Evolutionary conservation across 2,329 filamentous ascomycete species (phyloP).

Genomic region (Grosmannia penicillata): DNA sequence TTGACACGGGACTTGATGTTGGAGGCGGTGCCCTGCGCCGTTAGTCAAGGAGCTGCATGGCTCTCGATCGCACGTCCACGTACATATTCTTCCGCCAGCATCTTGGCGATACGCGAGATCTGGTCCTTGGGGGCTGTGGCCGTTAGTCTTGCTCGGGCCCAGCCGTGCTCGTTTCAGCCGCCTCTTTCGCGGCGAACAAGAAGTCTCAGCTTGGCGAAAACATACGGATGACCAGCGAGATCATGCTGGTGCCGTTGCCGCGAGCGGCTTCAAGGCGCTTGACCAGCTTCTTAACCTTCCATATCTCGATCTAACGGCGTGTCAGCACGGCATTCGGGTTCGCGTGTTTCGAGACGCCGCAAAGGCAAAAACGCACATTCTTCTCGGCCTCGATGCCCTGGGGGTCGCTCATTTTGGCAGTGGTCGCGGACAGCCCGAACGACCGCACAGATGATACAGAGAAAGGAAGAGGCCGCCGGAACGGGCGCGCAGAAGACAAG

Average conservation of each 20-base stretch:
- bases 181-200: background rate
- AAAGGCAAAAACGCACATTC: constrained; percentile 44
- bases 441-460: background rate
- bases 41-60: background rate
- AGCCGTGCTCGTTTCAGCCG: background rate
- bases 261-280: constrained; percentile 94
- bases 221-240: constrained; percentile 95
- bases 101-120: constrained; percentile 89
- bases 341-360: constrained; percentile 1
- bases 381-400: constrained; percentile 93
- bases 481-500: background rate
- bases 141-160: constrained; percentile 4
- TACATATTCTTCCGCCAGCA: constrained; percentile 99
- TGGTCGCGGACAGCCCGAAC: no score
- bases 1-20: constrained; percentile 99
- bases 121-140: constrained; percentile 85
- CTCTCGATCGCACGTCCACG: constrained; percentile 20
- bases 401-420: constrained; percentile 65
- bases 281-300: constrained; percentile 99
- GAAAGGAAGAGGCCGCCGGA: background rate
- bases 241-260: constrained; percentile 99
- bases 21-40: constrained; percentile 72
- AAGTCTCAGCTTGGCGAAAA: constrained; percentile 9
- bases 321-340: constrained; percentile 1
- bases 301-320: constrained; percentile 50